Evolutionary conservation across 805 yeast genomes (phyloP), one percentile per base, ranked within the genome.

Genomic region (Monosporozyma unispora): DNA sequence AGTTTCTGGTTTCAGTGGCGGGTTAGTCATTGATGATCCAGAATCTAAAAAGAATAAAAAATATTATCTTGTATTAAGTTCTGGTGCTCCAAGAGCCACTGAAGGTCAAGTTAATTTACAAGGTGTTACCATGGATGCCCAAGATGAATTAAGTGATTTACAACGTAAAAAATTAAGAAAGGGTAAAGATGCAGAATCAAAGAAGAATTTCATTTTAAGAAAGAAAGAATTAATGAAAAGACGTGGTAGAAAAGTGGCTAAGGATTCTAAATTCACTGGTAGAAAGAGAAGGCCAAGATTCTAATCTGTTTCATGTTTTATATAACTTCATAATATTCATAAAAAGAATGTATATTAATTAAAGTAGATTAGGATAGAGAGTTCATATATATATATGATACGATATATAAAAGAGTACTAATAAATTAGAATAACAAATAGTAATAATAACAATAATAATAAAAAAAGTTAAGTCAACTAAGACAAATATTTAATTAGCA

Each of bases 1-100:
- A 67, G 82, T 85, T 5, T 84, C 97, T 0, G 99, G 99, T 1
- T 93, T 93, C 66, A 91, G 88, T 50, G 97, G 99, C 62, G 99
- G 99, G 54, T 74, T 91, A 56, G 89, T 93, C 22, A 78, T 91
- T 37, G 99, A 93, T 67, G 91, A 90, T 53, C 95, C 96, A 4
- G 97, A 93, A 58, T 81, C 89, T 33, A 90, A 87, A 64, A 87
- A 85, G 67, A 87, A 91, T 64, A 88, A 84, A 67, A 93, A 93
- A 69, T 87, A 84, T 66, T 93, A 93, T 64, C 70, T 93, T 51
- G 96, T 93, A 18, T 71, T 93, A 53, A 84, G 90, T 45, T 59
- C 69, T 2, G 70, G 70, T 18, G 54, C 70, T 4, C 95, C 97
- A 1, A 96, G 96, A 51, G 76, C 76, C 49, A 73, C 84, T n/a